A percentile compares a stretch with the other conserved stretches of the same genome.
Conservation (phyloP, 2,329 filamentous ascomycete species). For the Blumeria hordei region DNA sequence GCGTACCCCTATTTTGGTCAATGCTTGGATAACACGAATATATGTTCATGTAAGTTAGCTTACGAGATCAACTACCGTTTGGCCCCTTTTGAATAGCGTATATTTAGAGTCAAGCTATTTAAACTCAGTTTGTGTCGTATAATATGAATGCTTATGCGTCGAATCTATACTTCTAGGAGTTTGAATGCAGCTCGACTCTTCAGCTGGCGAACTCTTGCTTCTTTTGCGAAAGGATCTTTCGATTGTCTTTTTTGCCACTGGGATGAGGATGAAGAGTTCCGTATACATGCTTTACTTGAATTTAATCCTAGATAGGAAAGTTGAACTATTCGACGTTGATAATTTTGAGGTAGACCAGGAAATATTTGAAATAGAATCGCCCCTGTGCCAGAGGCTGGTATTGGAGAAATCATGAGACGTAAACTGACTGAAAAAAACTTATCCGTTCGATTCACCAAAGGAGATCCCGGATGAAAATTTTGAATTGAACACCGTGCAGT, state of each 20-base stretch:
- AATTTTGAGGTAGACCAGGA: no score
- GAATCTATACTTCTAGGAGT: conserved; percentile 43
- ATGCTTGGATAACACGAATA: no score
- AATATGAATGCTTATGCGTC: background rate
- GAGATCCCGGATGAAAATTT: no score
- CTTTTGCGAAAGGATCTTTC: conserved; percentile 44
- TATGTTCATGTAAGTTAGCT: conserved; percentile 7
- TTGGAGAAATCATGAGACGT: no score
- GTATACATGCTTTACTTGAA: background rate
- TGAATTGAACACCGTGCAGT: no score
- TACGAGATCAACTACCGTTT: conserved; percentile 79
- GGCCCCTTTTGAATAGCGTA: conserved; percentile 50
- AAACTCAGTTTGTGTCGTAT: background rate
- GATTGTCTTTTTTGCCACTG: conserved; percentile 66
- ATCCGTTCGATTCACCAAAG: no score
- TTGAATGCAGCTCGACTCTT: conserved; percentile 91
- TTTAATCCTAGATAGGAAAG: no score
- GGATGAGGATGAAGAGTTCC: conserved; percentile 32
- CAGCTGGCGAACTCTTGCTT: conserved; percentile 54
- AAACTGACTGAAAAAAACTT: no score
- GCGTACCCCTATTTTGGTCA: conserved; percentile 39
- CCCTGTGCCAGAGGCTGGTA: no score
- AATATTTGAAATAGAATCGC: no score
- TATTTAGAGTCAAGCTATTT: conserved; percentile 59
- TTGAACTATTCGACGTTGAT: no score